phyloP scores from a whole-genome alignment of 2,329 filamentous ascomycete genomes.

The Graphilbum fragrans region DNA sequence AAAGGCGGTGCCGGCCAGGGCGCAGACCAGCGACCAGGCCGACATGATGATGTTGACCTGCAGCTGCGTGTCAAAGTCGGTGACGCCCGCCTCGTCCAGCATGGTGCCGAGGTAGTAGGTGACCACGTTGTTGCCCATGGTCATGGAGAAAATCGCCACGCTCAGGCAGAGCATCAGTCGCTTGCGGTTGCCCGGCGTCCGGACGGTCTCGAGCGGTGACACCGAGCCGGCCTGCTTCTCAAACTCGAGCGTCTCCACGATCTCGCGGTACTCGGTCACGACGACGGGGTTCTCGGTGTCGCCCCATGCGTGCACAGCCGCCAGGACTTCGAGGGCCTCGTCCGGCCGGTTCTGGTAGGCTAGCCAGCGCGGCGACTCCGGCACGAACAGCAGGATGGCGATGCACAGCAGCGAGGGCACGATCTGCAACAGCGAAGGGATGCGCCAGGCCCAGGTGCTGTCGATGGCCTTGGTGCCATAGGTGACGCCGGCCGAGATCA shows the following conservation, averaged over 20 bases:
- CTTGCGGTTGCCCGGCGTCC: not conserved
- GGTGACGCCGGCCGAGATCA: conserved; percentile 21
- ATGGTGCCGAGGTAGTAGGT: conserved; percentile 7
- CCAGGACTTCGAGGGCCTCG: conserved; percentile 21
- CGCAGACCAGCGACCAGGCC: conserved; percentile 6
- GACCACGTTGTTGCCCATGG: conserved; percentile 5
- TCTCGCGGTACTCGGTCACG: conserved; percentile 3
- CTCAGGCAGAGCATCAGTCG: conserved; percentile 1
- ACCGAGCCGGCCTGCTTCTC: not conserved
- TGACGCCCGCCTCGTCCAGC: conserved; percentile 2
- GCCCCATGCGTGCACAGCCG: conserved; percentile 22
- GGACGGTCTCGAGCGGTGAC: not conserved
- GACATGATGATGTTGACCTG: conserved; percentile 6
- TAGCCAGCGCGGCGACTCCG: conserved; percentile 10
- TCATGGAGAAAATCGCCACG: conserved; percentile 2
- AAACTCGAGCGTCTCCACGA: conserved; percentile 3
- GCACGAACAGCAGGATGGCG: not conserved
- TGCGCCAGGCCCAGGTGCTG: conserved; percentile 40
- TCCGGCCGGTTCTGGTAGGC: conserved; percentile 9
- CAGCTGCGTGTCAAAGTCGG: conserved; percentile 3
- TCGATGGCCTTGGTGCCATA: conserved; percentile 37
- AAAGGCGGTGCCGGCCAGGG: conserved; percentile 11
- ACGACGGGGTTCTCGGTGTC: conserved; percentile 1
- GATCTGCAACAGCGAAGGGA: conserved; percentile 41
- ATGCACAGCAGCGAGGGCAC: not conserved